These are phyloP conservation scores for Spongispora temasekensis DNA, from an alignment of 1,284 basidiomycete genomes.

Conservation along the genomic window DNA sequence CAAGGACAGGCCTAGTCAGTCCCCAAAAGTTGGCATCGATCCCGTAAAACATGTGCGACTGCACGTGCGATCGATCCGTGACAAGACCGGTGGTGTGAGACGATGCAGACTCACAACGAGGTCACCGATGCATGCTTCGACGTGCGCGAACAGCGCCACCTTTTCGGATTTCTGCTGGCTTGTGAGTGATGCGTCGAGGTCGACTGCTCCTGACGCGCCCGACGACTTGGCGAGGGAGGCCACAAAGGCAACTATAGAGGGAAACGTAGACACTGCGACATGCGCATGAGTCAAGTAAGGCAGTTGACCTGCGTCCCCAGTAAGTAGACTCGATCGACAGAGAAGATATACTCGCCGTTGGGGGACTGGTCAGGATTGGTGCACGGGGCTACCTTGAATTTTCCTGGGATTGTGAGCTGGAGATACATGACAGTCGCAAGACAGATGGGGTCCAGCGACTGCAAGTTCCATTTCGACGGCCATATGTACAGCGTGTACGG, in stretches of 20 bases:
- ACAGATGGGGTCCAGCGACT: slow-evolving; percentile 66
- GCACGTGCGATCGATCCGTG: slow-evolving; percentile 10
- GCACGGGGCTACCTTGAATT: slow-evolving; percentile 61
- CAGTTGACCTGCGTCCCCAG: slow-evolving; percentile 55
- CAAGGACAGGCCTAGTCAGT: slow-evolving; percentile 55
- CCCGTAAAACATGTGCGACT: slow-evolving; percentile 64
- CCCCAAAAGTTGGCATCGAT: slow-evolving; percentile 61
- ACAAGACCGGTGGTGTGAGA: neutral
- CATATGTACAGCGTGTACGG: slow-evolving; percentile 57
- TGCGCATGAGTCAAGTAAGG: slow-evolving; percentile 66
- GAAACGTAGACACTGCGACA: slow-evolving; percentile 50
- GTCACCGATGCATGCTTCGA: slow-evolving; percentile 67
- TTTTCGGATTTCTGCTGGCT: slow-evolving; percentile 50
- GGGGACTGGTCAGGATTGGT: slow-evolving; percentile 74
- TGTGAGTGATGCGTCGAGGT: slow-evolving; percentile 50
- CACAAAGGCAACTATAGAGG: slow-evolving; percentile 66
- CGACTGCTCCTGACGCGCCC: slow-evolving; percentile 24
- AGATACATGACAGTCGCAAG: slow-evolving; percentile 65
- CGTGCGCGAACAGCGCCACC: slow-evolving; percentile 63
- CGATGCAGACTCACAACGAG: slow-evolving; percentile 55
- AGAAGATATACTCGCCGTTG: slow-evolving; percentile 51
- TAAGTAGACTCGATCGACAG: slow-evolving; percentile 8
- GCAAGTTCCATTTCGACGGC: slow-evolving; percentile 63
- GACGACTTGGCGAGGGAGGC: slow-evolving; percentile 42
- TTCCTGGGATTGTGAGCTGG: slow-evolving; percentile 63